Base-by-base conservation (phyloP, 768 basidiomycete genomes). In the Lactifluus piperatus region DNA sequence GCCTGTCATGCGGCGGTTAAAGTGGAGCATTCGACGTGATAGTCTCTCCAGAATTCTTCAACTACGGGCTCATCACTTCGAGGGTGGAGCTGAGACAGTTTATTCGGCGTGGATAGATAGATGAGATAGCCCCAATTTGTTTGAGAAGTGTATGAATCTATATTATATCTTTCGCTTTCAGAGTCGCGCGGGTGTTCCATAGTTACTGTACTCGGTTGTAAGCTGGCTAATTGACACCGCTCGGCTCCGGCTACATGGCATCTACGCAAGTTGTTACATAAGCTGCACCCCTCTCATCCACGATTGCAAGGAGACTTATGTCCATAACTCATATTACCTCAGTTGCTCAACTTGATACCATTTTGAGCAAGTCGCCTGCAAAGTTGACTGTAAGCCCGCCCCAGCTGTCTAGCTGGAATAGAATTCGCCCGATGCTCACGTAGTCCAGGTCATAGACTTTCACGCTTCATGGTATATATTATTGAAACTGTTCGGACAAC, bases 401-500 rank as follows among this genome's bases (percentile, higher is more conserved):
- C 10, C 30, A 6, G 55, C 26, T 30, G 41, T 51, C 43, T 6
- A 20, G 39, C 30, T 24, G 2, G 11, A 26, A 48, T 43, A 46
- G 43, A 39, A 54, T 47, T 11, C 30, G 34, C 50, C 63, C 45
- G 8, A 26, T 32, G 36, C 46, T 62, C 39, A 51, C 44, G 43
- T 49, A 43, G 22, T 30, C 30, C 49, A 89, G 88, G 84, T 92
- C 59, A 88, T 92, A 60, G 90, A 92, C 72, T 92, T 92, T 67
- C 87, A 91, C 70, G 90, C 90, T 56, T 80, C 84, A 61, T 92
- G 90, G 90, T 88, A 64, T 64, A 73, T 64, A 34, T 30, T 20
- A 47, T 30, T 29, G 36, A 34, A 45, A 41, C 36, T 61, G 24
- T 45, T 32, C 4, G 18, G 22, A 14, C 44, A 20, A 29, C 49